Base-by-base conservation (phyloP, 805 yeast genomes). In the Suhomyces sp. region DNA sequence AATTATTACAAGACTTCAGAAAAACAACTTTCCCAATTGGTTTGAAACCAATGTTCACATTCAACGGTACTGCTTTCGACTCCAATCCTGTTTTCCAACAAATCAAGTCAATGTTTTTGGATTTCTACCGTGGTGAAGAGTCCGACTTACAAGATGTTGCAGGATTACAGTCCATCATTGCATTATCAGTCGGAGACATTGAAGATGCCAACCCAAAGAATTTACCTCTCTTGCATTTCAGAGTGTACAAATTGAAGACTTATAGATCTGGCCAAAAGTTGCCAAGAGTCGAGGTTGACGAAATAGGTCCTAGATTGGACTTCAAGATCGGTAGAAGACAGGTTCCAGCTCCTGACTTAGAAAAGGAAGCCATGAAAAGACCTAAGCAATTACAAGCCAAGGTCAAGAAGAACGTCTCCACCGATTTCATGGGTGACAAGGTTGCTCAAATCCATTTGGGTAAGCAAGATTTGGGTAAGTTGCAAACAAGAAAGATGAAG, bases 401-500 rank as follows among this genome's bases (percentile, higher is more conserved):
- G 71, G 78, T 76, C 40, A 82, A 81, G 76, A 93, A 93, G 87
- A 93, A 93, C 57, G 81, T 93, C 35, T 82, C 82, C 44, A 77
- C 81, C 29, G 98, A 93, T 60, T 53, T 72, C 37, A 76, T 93
- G 85, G 98, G 98, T 68, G 98, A 93, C 63, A 88, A 91, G 78
- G 75, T 93, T 43, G 98, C 97, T 52, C 85, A 91, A 67, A 80
- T 93, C 53, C 98, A 93, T 60, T 84, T 93, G 64, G 97, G 96
- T 65, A 81, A 81, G 61, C 98, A 93, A 72, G 98, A 93, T 60
- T 72, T 93, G 60, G 73, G 77, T 56, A 82, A 82, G 61, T 63
- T 93, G 58, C 98, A 93, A 68, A 91, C 98, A 5, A 80, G 98
- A 68, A 93, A 93, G 79, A 88, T 93, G 96, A 93, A 93, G 75